Conservation (phyloP, 2,329 filamentous ascomycete species). For the Trichoderma sp. region DNA sequence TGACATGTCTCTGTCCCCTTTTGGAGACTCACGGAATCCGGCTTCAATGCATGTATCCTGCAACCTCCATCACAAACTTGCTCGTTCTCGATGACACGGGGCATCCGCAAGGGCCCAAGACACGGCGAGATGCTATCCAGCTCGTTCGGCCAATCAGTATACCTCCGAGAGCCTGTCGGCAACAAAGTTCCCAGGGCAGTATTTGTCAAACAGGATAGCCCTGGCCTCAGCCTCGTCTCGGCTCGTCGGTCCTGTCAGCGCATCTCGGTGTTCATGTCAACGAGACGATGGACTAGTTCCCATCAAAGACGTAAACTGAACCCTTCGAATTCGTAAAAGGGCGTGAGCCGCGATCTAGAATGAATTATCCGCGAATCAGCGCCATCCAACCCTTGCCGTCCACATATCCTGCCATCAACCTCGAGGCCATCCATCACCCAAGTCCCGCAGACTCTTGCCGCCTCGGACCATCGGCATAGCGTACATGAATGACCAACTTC, state of each 20-base stretch:
- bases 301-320: too few species aligned
- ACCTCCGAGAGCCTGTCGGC: too few species aligned
- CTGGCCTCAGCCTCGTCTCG: background rate
- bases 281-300: too few species aligned
- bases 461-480: background rate
- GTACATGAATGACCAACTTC: background rate
- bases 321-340: too few species aligned
- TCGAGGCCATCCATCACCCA: too few species aligned
- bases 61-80: background rate
- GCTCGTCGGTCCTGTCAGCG: background rate
- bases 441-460: slow-evolving; percentile 17
- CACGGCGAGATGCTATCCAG: background rate
- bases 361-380: slow-evolving; percentile 1
- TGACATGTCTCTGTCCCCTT: background rate
- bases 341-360: too few species aligned
- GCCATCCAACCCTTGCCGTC: background rate
- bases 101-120: background rate
- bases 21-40: background rate
- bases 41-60: background rate
- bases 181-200: too few species aligned
- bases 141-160: too few species aligned
- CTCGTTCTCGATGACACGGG: background rate
- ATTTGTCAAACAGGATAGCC: background rate
- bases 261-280: background rate
- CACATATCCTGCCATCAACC: background rate